phyloP scores from a whole-genome alignment of 345 rosid species.

The Corchorus capsularis region DNA sequence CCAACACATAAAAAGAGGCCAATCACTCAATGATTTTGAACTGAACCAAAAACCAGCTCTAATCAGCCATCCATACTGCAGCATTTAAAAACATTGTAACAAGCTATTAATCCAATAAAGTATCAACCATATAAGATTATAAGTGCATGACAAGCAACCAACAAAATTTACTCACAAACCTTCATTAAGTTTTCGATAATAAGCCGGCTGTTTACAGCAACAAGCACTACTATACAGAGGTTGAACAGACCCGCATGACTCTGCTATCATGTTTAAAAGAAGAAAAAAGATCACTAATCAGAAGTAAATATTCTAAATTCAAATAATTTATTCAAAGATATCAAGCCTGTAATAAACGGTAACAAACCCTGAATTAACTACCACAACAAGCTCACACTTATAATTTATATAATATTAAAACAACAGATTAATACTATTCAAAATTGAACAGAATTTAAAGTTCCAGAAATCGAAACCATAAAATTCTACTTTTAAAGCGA shows the following conservation, averaged over 20 bases:
- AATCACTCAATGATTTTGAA: conserved; percentile 81
- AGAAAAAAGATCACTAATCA: background rate
- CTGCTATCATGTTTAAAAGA: conserved; percentile 35
- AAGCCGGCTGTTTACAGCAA: conserved; percentile 97
- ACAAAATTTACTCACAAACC: conserved; percentile 43
- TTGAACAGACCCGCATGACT: conserved; percentile 99
- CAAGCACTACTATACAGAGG: conserved; percentile 92
- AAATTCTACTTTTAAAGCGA: background rate
- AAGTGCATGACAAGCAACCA: background rate
- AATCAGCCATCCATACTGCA: conserved; percentile 98
- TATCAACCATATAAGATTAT: background rate
- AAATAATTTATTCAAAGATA: background rate
- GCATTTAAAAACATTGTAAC: background rate
- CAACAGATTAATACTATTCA: background rate
- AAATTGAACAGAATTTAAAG: background rate
- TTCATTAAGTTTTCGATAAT: conserved; percentile 94
- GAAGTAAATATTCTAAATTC: conserved; percentile 8
- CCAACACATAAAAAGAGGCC: conserved; percentile 99
- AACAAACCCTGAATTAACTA: background rate
- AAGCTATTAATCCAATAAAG: background rate
- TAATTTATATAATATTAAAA: background rate
- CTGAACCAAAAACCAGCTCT: conserved; percentile 92
- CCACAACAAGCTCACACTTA: background rate
- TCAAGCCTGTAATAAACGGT: background rate
- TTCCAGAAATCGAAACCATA: conserved; percentile 1